A percentile compares a stretch with the other conserved stretches of the same genome.
Evolutionary conservation across 371 early-diverging fungal genomes (phyloP).

Genomic region (Mortierella sp.): DNA sequence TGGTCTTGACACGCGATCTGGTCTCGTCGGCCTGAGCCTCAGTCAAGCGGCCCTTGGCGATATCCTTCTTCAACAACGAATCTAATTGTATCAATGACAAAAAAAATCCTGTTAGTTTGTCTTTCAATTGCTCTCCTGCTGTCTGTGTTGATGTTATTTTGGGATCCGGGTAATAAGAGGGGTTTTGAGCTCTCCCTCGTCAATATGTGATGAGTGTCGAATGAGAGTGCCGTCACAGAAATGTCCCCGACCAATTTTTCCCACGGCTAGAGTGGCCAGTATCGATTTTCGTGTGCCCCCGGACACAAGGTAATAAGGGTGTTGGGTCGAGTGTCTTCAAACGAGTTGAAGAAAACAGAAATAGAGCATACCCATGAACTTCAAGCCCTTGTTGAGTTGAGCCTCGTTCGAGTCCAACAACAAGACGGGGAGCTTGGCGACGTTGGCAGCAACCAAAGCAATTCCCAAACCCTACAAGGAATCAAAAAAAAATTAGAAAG

Average conservation of each 20-base stretch:
- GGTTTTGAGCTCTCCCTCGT: background rate
- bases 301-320: background rate
- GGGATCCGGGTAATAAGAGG: background rate
- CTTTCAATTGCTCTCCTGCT: background rate
- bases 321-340: background rate
- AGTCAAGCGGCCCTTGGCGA: slow-evolving; percentile 89
- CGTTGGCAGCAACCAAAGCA: slow-evolving; percentile 93
- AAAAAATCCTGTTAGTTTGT: background rate
- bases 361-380: slow-evolving; percentile 79
- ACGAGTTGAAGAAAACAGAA: background rate
- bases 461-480: slow-evolving; percentile 88
- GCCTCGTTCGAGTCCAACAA: slow-evolving; percentile 86
- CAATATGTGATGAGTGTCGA: background rate
- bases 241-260: slow-evolving; percentile 15
- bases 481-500: background rate
- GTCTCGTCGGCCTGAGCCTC: slow-evolving; percentile 81
- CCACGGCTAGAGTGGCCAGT: slow-evolving; percentile 21
- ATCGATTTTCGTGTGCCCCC: background rate
- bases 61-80: slow-evolving; percentile 89
- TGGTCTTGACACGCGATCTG: slow-evolving; percentile 76
- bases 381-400: slow-evolving; percentile 88
- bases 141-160: background rate
- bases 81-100: slow-evolving; percentile 65
- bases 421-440: slow-evolving; percentile 84
- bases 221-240: background rate